A percentile compares a stretch with the other conserved stretches of the same genome.
These are phyloP conservation scores for Entomortierella chlamydospora DNA, from an alignment of 192 early-diverging fungal genomes.

Conservation along the genomic window DNA sequence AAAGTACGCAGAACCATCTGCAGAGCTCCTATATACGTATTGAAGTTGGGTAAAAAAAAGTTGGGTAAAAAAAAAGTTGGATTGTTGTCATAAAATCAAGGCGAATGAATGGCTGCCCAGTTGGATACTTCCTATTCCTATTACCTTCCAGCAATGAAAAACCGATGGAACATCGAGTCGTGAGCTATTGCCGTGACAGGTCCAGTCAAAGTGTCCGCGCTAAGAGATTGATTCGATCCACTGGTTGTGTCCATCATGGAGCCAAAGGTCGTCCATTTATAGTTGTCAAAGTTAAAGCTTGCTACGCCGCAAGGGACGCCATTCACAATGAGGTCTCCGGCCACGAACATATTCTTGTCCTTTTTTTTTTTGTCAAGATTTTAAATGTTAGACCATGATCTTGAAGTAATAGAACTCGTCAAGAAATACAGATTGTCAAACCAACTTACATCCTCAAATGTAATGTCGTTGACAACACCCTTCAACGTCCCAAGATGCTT, in stretches of 20 bases:
- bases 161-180: conserved; percentile 31
- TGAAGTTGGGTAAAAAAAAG: not conserved
- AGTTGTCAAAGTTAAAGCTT: conserved; percentile 60
- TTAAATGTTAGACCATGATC: too few relatives aligned
- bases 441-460: conserved; percentile 38
- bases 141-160: conserved; percentile 53
- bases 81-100: too few relatives aligned
- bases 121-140: too few relatives aligned
- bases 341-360: conserved; percentile 53
- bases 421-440: too few relatives aligned
- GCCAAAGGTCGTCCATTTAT: conserved; percentile 60
- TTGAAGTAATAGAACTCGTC: too few relatives aligned
- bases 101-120: too few relatives aligned
- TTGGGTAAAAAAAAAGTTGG: not conserved
- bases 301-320: conserved; percentile 55
- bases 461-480: conserved; percentile 48
- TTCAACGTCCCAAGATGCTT: conserved; percentile 26
- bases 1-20: conserved; percentile 59
- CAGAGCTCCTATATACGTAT: conserved; percentile 19
- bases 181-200: conserved; percentile 61
- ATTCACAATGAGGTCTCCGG: conserved; percentile 55
- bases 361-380: too few relatives aligned
- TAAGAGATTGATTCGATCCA: conserved; percentile 4
- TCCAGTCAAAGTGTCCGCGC: conserved; percentile 60
- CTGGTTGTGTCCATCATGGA: conserved; percentile 10